A percentile compares a stretch with the other conserved stretches of the same genome.
phyloP scores from a whole-genome alignment of 2,329 filamentous ascomycete species.

The Penicillium sp. region DNA sequence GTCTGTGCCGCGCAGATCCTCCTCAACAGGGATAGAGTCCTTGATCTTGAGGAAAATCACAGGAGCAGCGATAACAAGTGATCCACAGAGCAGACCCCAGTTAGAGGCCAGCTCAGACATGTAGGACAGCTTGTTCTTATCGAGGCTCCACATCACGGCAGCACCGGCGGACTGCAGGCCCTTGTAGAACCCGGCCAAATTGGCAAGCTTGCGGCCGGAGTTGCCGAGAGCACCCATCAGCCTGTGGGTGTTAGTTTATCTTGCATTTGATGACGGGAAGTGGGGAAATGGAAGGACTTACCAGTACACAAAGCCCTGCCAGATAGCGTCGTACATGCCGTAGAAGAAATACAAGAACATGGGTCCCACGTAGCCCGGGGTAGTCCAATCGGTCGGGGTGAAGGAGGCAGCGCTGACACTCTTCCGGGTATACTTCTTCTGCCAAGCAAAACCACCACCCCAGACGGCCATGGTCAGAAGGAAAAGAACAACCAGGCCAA shows the following conservation, averaged over 20 bases:
- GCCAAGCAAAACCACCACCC: slow-evolving; percentile 75
- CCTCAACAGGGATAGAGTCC: slow-evolving; percentile 68
- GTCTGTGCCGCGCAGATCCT: slow-evolving; percentile 75
- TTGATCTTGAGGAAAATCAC: slow-evolving; percentile 71
- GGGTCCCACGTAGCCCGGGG: slow-evolving; percentile 64
- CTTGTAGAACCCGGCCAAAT: slow-evolving; percentile 85
- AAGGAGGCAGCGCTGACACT: slow-evolving; percentile 7
- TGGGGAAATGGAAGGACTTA: slow-evolving; percentile 28
- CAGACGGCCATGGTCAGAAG: slow-evolving; percentile 69
- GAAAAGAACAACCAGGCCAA: slow-evolving; percentile 57
- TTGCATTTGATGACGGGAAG: not conserved
- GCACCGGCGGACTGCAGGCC: slow-evolving; percentile 77
- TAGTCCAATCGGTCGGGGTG: slow-evolving; percentile 58
- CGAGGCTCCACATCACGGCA: slow-evolving; percentile 58
- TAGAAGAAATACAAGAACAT: slow-evolving; percentile 89
- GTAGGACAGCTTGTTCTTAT: slow-evolving; percentile 57
- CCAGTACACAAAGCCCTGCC: slow-evolving; percentile 90
- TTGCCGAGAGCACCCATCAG: slow-evolving; percentile 90
- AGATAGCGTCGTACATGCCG: slow-evolving; percentile 79
- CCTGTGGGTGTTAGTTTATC: slow-evolving; percentile 41
- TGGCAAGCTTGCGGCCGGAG: slow-evolving; percentile 83
- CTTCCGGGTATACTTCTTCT: slow-evolving; percentile 55
- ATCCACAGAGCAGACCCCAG: slow-evolving; percentile 66
- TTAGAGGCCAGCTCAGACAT: slow-evolving; percentile 65
- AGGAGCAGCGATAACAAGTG: slow-evolving; percentile 68